A percentile compares a stretch with the other conserved stretches of the same genome.
Evolutionary conservation across 345 rosid genomes (phyloP).

Genomic region (Linum trigynum): DNA sequence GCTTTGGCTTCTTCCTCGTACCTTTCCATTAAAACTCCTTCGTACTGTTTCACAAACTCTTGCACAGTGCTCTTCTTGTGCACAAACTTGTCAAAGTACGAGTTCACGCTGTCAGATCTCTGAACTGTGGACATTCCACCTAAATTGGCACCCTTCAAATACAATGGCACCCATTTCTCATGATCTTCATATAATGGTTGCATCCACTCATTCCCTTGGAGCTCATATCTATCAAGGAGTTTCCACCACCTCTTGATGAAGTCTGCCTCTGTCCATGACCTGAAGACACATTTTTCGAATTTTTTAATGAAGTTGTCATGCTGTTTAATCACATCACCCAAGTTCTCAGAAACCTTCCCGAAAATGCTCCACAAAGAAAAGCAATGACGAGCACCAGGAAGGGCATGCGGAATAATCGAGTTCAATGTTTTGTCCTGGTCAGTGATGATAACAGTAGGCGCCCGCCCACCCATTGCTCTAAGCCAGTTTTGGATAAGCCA

Average conservation of each 20-base stretch:
- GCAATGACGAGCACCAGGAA: slow-evolving; percentile 45
- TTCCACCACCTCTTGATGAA: slow-evolving; percentile 59
- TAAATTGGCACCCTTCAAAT: slow-evolving; percentile 36
- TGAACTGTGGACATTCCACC: slow-evolving; percentile 53
- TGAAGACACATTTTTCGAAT: slow-evolving; percentile 55
- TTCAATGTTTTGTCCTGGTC: slow-evolving; percentile 40
- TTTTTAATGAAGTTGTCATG: slow-evolving; percentile 46
- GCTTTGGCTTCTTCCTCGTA: neutral
- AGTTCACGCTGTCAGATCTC: slow-evolving; percentile 51
- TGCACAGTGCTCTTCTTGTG: slow-evolving; percentile 56
- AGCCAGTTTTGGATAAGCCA: slow-evolving; percentile 67
- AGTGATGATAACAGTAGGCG: slow-evolving; percentile 50
- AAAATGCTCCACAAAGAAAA: slow-evolving; percentile 52
- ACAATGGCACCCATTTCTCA: slow-evolving; percentile 55
- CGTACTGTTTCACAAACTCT: neutral
- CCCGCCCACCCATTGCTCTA: slow-evolving; percentile 54
- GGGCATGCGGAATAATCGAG: slow-evolving; percentile 32
- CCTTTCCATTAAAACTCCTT: neutral
- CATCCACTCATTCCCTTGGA: slow-evolving; percentile 47
- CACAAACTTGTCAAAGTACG: slow-evolving; percentile 51
- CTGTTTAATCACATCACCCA: slow-evolving; percentile 41
- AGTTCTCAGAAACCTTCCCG: slow-evolving; percentile 45
- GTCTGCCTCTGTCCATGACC: slow-evolving; percentile 49
- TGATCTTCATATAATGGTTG: slow-evolving; percentile 47
- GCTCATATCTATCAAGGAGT: slow-evolving; percentile 50